phyloP scores from a whole-genome alignment of 345 rosid genomes.

The Aurinia saxatilis region DNA sequence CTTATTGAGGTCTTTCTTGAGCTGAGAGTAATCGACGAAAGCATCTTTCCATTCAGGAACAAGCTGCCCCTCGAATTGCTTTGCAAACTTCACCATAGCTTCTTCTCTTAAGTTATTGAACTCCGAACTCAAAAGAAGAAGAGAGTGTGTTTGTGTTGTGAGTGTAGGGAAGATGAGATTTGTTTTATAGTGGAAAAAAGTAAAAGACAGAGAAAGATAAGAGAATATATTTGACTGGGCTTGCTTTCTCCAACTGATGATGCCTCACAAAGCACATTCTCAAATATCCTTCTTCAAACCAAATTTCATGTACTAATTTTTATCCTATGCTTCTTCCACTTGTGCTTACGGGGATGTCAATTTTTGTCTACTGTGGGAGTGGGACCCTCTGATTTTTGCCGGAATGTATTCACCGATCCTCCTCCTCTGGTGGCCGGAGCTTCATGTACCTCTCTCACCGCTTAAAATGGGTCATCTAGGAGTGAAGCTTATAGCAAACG shows the following conservation, averaged over 20 bases:
- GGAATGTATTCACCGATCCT: constrained; percentile 1
- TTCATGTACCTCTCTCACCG: background rate
- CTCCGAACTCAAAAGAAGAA: constrained; percentile 1
- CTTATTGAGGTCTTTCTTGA: constrained; percentile 75
- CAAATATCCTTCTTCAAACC: constrained; percentile 44
- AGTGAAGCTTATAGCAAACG: constrained; percentile 1
- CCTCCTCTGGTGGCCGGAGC: constrained; percentile 4
- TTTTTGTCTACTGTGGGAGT: constrained; percentile 14
- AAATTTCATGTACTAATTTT: constrained; percentile 10
- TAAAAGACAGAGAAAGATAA: constrained; percentile 10
- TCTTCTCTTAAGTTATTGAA: constrained; percentile 1
- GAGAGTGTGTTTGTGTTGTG: constrained; percentile 23
- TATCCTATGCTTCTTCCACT: constrained; percentile 65
- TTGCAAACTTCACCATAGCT: constrained; percentile 79
- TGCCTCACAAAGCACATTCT: constrained; percentile 50
- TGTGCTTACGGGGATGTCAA: constrained; percentile 18
- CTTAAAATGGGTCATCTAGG: background rate
- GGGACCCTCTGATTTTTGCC: constrained; percentile 17
- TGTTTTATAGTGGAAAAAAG: constrained; percentile 43
- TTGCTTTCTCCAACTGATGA: constrained; percentile 26
- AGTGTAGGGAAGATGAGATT: constrained; percentile 34
- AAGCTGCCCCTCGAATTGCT: constrained; percentile 87
- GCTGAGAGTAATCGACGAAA: constrained; percentile 86
- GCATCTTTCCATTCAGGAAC: constrained; percentile 99
- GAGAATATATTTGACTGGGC: constrained; percentile 31